Evolutionary conservation across 2,329 filamentous ascomycete species (phyloP), one percentile per base, ranked within the genome.

Genomic region (Diaporthe citri): DNA sequence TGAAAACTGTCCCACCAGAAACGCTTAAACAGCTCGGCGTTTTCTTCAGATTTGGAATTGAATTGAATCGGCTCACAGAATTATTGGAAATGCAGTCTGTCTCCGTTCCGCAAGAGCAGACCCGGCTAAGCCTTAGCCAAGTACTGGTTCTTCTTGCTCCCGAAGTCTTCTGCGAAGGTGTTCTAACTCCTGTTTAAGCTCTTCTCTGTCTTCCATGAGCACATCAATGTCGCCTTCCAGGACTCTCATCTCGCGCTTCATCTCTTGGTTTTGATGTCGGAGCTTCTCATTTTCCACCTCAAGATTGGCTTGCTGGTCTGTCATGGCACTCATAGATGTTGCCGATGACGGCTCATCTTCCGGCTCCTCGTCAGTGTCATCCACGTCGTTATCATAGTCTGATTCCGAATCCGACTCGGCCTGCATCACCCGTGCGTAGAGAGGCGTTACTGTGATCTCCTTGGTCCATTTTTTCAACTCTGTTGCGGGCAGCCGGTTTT

Each of bases 121-220:
- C 10, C 60, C 13, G 28, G 5, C 17, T 46, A 17, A 13, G 39
- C 60, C 5, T 28, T 34, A 20, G n/a, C 22, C 12, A 66, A 6
- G 22, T 0, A 17, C 31, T 25, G 6, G 2, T 3, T 34, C 34
- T 28, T 28, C 46, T 34, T 51, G 64, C 31, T 67, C 13, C 13
- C 7, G n/a, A 12, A 67, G 22, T 10, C 31, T 52, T 20, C 15
- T 67, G 1, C 31, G 46, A 12, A 67, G 46, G 15, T 28, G 7
- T 20, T 52, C 46, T 22, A 67, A 7, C 22, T 67, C 46, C 8
- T 20, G 64, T 52, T 67, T 67, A 2, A 67, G 64, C 34, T 67
- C 64, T 15, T 67, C 64, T 12, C 64, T 39, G 15, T 67, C 64
- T 22, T 52, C 64, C 46, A 67, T 67, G 20, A 67, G 64, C n/a